phyloP scores from a whole-genome alignment of 257 asterid species.

The Ilex aquifolium region DNA sequence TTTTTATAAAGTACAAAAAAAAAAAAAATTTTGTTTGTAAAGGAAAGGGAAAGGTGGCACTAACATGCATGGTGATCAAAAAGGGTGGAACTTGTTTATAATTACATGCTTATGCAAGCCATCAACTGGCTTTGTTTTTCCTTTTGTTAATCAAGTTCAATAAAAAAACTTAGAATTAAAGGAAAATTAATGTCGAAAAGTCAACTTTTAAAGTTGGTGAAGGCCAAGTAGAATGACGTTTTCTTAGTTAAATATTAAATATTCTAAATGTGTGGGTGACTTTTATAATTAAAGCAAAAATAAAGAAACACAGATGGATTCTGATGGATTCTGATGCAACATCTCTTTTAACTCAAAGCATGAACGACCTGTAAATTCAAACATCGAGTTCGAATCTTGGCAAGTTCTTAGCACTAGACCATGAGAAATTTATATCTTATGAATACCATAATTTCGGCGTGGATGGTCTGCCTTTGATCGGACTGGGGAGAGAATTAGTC shows the following conservation, averaged over 20 bases:
- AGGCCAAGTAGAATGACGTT: conserved; percentile 24
- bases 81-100: conserved; percentile 21
- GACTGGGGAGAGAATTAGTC: too few species aligned
- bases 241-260: conserved; percentile 14
- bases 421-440: too few species aligned
- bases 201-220: conserved; percentile 19
- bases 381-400: conserved; percentile 5
- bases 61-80: too few species aligned
- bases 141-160: conserved; percentile 7
- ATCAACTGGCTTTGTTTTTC: conserved; percentile 47
- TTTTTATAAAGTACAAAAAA: neutral
- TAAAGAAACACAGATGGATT: conserved; percentile 25
- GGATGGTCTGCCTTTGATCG: too few species aligned
- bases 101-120: conserved; percentile 25
- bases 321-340: conserved; percentile 49
- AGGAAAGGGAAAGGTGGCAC: conserved; percentile 39
- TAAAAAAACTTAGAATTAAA: conserved; percentile 2
- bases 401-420: neutral
- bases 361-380: conserved; percentile 3
- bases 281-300: conserved; percentile 6
- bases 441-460: too few species aligned
- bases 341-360: neutral
- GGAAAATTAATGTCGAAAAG: conserved; percentile 12
- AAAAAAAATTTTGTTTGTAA: conserved; percentile 31
- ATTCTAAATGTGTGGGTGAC: conserved; percentile 8